Evolutionary conservation across 345 rosid genomes (phyloP), one percentile per base, ranked within the genome.

Genomic region (Eucalyptus victrix): DNA sequence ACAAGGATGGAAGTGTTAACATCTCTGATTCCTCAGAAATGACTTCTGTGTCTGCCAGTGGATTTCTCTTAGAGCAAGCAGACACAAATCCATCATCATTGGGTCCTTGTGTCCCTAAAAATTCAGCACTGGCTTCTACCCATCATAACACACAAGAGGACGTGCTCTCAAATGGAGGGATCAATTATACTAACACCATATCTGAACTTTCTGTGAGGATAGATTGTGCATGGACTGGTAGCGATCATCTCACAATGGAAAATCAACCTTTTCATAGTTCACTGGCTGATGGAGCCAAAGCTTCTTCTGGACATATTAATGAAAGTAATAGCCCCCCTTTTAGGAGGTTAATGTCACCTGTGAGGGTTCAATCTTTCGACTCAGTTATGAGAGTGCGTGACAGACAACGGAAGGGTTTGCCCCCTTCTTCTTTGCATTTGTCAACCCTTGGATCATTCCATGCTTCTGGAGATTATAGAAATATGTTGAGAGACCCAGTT

Each of bases 201-300:
- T 88, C 30, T 10, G 93, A 89, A 44, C 91, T 98, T n/a, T 97
- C 99, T 10, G 98, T 95, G 92, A 94, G 95, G 91, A 98, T 98
- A 91, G 99, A 98, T 92, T 96, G 98, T n/a, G 97, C 97, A n/a
- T 98, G 99, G 99, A 93, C 96, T 1, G 99, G 99, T 86, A 95
- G 97, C 49, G 95, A 94, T 89, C 96, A 94, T 9, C 62, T 65
- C 45, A 19, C 88, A 4, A 88, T 83, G 50, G 92, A 93, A 88
- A 91, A 86, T 90, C 95, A 91, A 83, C 89, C 93, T 87, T 85
- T 87, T 6, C 90, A 80, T 87, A 89, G 65, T 13, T 90, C 91
- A 6, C 92, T 91, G 69, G 90, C 89, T 37, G 97, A 94, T 91
- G 94, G 92, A 42, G 90, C 92, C 80, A 90, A 88, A 47, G 90